Percentiles rank a stretch among this genome's conserved stretches.
Evolutionary conservation across 2,329 filamentous ascomycete genomes (phyloP).

Genomic region (Cryphonectria naterciae): DNA sequence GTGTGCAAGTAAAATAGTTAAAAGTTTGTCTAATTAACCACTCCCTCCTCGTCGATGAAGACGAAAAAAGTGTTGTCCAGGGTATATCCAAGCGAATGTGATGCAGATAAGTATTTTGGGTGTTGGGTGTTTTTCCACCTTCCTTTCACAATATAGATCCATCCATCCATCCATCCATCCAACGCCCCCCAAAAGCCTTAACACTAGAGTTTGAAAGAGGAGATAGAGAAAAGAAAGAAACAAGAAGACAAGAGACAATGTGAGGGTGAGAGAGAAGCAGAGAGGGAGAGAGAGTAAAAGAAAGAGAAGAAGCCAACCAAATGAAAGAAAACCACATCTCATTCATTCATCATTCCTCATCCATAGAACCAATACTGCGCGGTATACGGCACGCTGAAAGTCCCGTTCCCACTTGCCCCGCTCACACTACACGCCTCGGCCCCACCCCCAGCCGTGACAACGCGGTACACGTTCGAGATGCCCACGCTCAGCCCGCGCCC

Average conservation of each 20-base stretch:
- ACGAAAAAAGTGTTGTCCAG: neutral
- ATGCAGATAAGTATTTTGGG: neutral
- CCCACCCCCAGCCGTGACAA: constrained; percentile 57
- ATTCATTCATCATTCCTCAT: constrained; percentile 12
- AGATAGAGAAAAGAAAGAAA: neutral
- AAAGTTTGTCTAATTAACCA: neutral
- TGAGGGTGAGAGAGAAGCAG: neutral
- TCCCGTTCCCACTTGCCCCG: constrained; percentile 44
- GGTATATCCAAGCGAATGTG: constrained; percentile 16
- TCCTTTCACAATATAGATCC: neutral
- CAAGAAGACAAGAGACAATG: neutral
- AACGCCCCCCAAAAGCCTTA: neutral
- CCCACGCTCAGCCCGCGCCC: constrained; percentile 37
- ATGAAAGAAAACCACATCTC: neutral
- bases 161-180: neutral
- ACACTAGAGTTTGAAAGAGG: neutral
- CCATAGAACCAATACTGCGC: constrained; percentile 64
- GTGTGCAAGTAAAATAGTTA: neutral
- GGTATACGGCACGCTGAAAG: constrained; percentile 56
- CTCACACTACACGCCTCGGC: constrained; percentile 47
- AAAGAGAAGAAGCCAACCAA: neutral
- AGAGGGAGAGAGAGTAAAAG: neutral
- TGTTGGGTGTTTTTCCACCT: neutral
- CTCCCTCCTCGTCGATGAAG: neutral
- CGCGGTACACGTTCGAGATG: constrained; percentile 55